Base-by-base conservation (phyloP, 257 asterid species). In the Solanum gracilifrons region DNA sequence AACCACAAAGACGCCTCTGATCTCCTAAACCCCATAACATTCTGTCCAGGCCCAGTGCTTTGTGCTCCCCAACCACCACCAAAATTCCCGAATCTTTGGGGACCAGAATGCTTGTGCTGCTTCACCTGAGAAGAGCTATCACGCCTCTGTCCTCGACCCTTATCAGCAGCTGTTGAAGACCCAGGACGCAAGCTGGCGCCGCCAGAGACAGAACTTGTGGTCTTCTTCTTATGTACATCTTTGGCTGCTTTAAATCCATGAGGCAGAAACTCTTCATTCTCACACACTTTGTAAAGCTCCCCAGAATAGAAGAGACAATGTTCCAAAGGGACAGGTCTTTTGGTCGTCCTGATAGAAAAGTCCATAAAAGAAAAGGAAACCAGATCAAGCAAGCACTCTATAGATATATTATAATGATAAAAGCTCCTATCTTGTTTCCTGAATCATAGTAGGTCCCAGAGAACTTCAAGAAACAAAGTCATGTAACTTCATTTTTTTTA, bases 291-390 rank as follows among this genome's bases (percentile, higher is more conserved):
- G 90, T 94, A 97, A 86, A 96, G 96, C 92, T 97, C 99, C 89
- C 98, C 99, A 48, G 98, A 94, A 88, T 93, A 95, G 90, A 96
- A 97, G 86, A 97, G 94, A 89, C 96, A 94, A 87, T 97, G 99
- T 91, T 97, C 99, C 94, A 97, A 91, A 18, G 99, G 99, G 87
- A 97, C 99, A 83, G 99, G 99, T 91, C 99, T 92, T 93, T 92
- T 96, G 25, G 98, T 93, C 37, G 99, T 97, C 95, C 99, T 97
- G 95, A 85, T 92, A 37, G 83, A 62, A 41, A 29, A 72, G 86
- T 43, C 84, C 48, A 87, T 83, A 80, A 7, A 82, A 36, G 89
- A 20, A 74, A 48, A 27, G 83, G 74, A 85, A 83, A 85, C 55
- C 85, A 86, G 84, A 82, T 83, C 89, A 20, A 46, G 71, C 69